Evolutionary conservation across 2,329 filamentous ascomycete species (phyloP).

Genomic region (Cladosporium austrohemisphaericum): DNA sequence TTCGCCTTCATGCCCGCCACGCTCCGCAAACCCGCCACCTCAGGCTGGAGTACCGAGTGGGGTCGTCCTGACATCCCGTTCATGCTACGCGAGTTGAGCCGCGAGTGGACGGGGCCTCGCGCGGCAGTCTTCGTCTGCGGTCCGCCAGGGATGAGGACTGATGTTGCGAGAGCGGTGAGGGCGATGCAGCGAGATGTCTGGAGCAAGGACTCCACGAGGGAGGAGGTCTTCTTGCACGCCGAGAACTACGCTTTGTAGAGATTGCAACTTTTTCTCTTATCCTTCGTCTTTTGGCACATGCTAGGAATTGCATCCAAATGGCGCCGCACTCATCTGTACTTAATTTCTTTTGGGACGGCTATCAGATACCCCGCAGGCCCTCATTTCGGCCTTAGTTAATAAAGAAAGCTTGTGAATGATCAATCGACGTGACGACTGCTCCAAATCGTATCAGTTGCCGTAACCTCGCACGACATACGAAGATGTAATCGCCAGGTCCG

Average conservation of each 20-base stretch:
- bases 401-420: too few relatives aligned
- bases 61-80: constrained; percentile 83
- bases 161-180: constrained; percentile 82
- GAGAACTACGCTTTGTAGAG: constrained; percentile 84
- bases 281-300: too few relatives aligned
- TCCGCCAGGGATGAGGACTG: constrained; percentile 78
- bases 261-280: not conserved
- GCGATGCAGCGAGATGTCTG: constrained; percentile 78
- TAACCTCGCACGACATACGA: too few relatives aligned
- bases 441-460: too few relatives aligned
- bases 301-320: too few relatives aligned
- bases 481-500: too few relatives aligned
- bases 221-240: constrained; percentile 91
- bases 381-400: too few relatives aligned
- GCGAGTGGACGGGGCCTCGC: constrained; percentile 69
- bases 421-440: too few relatives aligned
- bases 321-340: too few relatives aligned
- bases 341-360: too few relatives aligned
- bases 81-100: constrained; percentile 78
- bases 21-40: constrained; percentile 45
- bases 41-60: constrained; percentile 90
- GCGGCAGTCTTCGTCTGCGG: constrained; percentile 93
- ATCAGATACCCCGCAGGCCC: too few relatives aligned
- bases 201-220: constrained; percentile 64
- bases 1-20: constrained; percentile 71